Base-by-base conservation (phyloP, 257 asterid species). In the Fraxinus quadrangulata region DNA sequence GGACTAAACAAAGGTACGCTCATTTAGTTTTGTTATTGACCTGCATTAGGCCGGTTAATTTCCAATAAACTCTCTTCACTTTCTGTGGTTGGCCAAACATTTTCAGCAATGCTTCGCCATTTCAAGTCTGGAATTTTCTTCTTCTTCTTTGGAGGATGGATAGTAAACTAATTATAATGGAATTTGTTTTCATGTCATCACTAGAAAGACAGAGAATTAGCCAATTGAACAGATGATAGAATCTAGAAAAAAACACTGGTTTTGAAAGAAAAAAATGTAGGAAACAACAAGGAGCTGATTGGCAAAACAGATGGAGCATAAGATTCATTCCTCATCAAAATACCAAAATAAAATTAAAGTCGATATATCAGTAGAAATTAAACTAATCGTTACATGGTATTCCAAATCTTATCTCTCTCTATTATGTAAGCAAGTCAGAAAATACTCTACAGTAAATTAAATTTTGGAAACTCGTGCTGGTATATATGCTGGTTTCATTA, bases 171-270 rank as follows among this genome's bases (percentile, higher is more conserved):
- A 76, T 87, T 70, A 93, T 90, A 97, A 87, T 97, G 1, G 80
- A 10, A 4, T 94, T 90, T 47, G 92, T 89, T 11, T 88, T 84
- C 59, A 11, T 81, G 3, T 81, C 92, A 2, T 75, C 92, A 81
- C 97, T 97, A 12, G 97, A 94, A 89, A 94, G 97, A 92, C 97
- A 0, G 91, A 94, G 79, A 86, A 84, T 66, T 74, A 91, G 76
- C 97, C 97, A 0, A 90, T 92, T 36, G 97, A 94, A 13, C 86
- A 86, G 70, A 90, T 94, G 97, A 88, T 2, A 82, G 34, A 51
- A 84, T 90, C 31, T 30, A 31, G 33, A 28, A 31, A 31, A 31
- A 84, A 83, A 21, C 96, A 94, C 34, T 89, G 92, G 90, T 92
- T 87, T 77, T 94, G 98, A 97, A 90, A 81, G 76, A 34, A 90